phyloP scores from a whole-genome alignment of 192 early-diverging fungal species.

The Mortierella claussenii region DNA sequence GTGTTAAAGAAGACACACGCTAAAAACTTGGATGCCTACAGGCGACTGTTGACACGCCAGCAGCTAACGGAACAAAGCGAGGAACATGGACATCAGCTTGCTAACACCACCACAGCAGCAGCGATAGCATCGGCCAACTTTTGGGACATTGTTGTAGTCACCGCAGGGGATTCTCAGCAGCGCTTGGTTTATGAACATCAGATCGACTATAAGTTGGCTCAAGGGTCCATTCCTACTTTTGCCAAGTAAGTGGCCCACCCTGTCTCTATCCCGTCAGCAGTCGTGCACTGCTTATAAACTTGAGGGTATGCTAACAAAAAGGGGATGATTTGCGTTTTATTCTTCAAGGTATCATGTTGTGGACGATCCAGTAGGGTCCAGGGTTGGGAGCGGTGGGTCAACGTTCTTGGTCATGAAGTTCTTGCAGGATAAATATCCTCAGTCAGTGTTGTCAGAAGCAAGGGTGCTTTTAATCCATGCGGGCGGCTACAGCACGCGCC shows the following conservation, averaged over 20 bases:
- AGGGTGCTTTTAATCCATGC: constrained; percentile 52
- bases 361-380: constrained; percentile 48
- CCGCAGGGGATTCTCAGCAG: constrained; percentile 49
- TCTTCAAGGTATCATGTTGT: constrained; percentile 51
- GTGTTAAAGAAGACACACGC: constrained; percentile 25
- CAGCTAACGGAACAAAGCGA: background rate
- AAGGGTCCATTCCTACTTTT: constrained; percentile 15
- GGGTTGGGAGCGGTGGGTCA: constrained; percentile 56
- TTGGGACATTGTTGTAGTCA: constrained; percentile 56
- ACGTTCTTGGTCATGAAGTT: constrained; percentile 47
- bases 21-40: constrained; percentile 21
- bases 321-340: no score
- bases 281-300: no score
- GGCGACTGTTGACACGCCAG: constrained; percentile 7
- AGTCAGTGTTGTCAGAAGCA: constrained; percentile 18
- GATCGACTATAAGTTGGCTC: constrained; percentile 9
- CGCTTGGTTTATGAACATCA: constrained; percentile 25
- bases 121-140: constrained; percentile 10
- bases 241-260: constrained; percentile 14
- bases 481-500: constrained; percentile 54
- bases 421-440: constrained; percentile 27
- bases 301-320: no score
- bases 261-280: no score
- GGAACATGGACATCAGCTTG: no score
- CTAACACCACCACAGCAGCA: no score